Percentiles rank a stretch among this genome's conserved stretches.
phyloP scores from a whole-genome alignment of 768 basidiomycete species.

The Psilocybe subaeruginosa region DNA sequence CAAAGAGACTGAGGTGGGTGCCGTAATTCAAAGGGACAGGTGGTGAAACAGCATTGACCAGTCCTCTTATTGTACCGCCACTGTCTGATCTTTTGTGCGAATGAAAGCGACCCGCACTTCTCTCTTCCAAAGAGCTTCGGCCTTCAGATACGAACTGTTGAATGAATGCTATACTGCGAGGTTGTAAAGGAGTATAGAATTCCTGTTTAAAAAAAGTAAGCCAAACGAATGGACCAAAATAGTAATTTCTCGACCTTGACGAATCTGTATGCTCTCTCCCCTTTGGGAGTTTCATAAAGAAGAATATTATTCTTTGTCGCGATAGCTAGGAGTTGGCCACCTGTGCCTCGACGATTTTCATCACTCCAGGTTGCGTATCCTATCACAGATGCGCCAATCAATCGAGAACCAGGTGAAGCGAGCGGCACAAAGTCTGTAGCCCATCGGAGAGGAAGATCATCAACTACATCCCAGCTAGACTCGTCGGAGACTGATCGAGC shows the following conservation, averaged over 20 bases:
- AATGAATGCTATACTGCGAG: conserved; percentile 71
- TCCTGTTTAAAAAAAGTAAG: conserved; percentile 50
- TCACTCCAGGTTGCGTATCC: conserved; percentile 75
- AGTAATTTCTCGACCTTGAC: conserved; percentile 58
- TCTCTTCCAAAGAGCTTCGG: conserved; percentile 41
- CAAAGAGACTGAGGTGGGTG: conserved; percentile 77
- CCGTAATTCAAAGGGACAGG: conserved; percentile 52
- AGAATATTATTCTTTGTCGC: conserved; percentile 75
- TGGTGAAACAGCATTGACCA: conserved; percentile 31
- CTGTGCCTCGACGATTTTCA: conserved; percentile 45
- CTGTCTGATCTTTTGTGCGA: conserved; percentile 48
- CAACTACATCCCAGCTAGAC: conserved; percentile 66
- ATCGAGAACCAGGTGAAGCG: conserved; percentile 66
- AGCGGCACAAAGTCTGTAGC: conserved; percentile 86
- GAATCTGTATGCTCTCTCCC: conserved; percentile 82
- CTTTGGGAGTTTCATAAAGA: conserved; percentile 80
- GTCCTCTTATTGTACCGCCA: conserved; percentile 36
- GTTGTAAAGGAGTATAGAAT: conserved; percentile 77
- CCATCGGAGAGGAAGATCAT: conserved; percentile 65
- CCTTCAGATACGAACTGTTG: conserved; percentile 59
- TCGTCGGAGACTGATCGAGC: conserved; percentile 41
- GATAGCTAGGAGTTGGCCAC: conserved; percentile 68
- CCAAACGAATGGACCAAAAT: neutral
- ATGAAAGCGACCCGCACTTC: conserved; percentile 29
- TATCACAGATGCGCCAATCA: conserved; percentile 58